phyloP scores from a whole-genome alignment of 1,284 basidiomycete species.

The Microbotryum violaceum region DNA sequence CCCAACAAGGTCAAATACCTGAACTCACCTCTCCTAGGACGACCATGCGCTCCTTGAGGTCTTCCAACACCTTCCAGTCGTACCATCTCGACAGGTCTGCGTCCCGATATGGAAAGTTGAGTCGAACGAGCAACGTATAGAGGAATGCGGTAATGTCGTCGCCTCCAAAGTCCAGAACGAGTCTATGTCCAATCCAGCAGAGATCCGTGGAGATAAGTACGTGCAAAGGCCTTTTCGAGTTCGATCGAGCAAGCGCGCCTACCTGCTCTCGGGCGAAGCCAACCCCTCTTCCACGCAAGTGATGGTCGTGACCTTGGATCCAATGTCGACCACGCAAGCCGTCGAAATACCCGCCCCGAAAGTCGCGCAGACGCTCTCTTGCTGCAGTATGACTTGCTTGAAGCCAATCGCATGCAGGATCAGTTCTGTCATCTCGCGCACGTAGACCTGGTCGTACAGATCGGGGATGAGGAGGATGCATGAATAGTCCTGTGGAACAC shows the following conservation, averaged over 20 bases:
- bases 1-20: not conserved
- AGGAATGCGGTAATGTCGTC: slow-evolving; percentile 89
- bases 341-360: slow-evolving; percentile 91
- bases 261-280: slow-evolving; percentile 82
- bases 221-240: not conserved
- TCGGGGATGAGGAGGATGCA: slow-evolving; percentile 89
- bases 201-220: not conserved
- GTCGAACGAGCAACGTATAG: slow-evolving; percentile 66
- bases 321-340: slow-evolving; percentile 93
- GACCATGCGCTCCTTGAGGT: slow-evolving; percentile 71
- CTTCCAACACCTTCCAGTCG: slow-evolving; percentile 83
- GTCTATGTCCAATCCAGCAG: slow-evolving; percentile 46
- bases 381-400: slow-evolving; percentile 80
- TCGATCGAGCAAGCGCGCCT: slow-evolving; percentile 15
- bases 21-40: slow-evolving; percentile 69
- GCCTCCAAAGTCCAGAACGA: slow-evolving; percentile 80
- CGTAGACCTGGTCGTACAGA: slow-evolving; percentile 74
- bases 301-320: slow-evolving; percentile 73
- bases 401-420: slow-evolving; percentile 78
- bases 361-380: slow-evolving; percentile 88
- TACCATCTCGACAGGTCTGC: slow-evolving; percentile 65
- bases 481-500: slow-evolving; percentile 60
- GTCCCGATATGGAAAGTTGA: slow-evolving; percentile 76
- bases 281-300: slow-evolving; percentile 94
- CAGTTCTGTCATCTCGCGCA: slow-evolving; percentile 69